phyloP scores from a whole-genome alignment of 306 rosid species.

The Biancaea sappan region DNA sequence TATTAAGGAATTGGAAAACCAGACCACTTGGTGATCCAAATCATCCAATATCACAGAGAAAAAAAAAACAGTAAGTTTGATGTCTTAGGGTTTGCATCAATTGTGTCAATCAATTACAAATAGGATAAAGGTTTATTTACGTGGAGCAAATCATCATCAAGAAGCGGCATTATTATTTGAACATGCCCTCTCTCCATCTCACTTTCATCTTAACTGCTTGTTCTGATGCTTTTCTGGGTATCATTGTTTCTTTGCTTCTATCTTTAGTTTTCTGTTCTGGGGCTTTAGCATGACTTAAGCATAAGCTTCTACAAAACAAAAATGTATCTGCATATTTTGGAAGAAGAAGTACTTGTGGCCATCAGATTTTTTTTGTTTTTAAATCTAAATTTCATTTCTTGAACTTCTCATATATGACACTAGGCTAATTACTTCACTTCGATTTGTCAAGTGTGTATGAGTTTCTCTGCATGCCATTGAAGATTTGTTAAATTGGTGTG shows the following conservation, averaged over 20 bases:
- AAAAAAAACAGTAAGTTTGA: slow-evolving; percentile 44
- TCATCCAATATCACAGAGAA: slow-evolving; percentile 28
- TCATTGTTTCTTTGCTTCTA: neutral
- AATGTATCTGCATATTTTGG: slow-evolving; percentile 13
- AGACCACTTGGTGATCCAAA: slow-evolving; percentile 42
- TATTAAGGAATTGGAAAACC: slow-evolving; percentile 34
- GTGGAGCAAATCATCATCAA: slow-evolving; percentile 22
- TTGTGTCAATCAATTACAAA: slow-evolving; percentile 12
- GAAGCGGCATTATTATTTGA: slow-evolving; percentile 3
- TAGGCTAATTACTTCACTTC: neutral
- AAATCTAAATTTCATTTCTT: slow-evolving; percentile 2
- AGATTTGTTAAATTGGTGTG: neutral
- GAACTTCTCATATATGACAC: neutral
- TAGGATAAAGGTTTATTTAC: neutral
- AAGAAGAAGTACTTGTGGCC: slow-evolving; percentile 16
- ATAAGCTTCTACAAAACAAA: neutral
- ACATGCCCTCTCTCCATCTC: slow-evolving; percentile 22
- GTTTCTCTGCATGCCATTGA: neutral
- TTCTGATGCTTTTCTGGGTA: slow-evolving; percentile 27
- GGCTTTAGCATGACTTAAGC: slow-evolving; percentile 21
- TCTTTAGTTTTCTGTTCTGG: neutral
- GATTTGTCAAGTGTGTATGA: neutral
- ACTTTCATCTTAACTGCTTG: slow-evolving; percentile 22
- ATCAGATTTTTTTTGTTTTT: neutral
- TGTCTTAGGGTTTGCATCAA: neutral